phyloP scores from a whole-genome alignment of 108 stramenopile species.

The Hondaea fermentalgiana region DNA sequence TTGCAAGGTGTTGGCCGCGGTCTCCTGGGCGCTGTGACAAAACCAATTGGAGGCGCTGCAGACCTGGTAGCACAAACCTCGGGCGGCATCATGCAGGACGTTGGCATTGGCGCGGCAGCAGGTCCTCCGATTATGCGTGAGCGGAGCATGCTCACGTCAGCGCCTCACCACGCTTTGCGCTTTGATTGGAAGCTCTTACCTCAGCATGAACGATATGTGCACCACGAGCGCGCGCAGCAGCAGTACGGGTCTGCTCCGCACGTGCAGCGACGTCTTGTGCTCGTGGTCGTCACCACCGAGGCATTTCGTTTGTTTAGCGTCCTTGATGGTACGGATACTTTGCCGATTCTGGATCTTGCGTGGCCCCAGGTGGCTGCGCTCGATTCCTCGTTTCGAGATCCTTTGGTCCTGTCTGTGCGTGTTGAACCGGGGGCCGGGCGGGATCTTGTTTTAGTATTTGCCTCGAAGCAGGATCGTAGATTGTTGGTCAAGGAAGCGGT shows the following conservation, averaged over 20 bases:
- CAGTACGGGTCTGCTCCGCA: neutral
- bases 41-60: neutral
- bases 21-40: neutral
- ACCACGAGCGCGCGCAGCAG: neutral
- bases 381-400: neutral
- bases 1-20: neutral
- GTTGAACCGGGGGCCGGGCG: neutral
- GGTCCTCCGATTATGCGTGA: neutral
- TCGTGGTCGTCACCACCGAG: neutral
- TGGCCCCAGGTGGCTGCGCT: neutral
- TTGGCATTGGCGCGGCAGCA: neutral
- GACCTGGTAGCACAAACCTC: conserved; percentile 12
- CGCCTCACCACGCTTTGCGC: neutral
- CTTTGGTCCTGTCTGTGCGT: neutral
- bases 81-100: conserved; percentile 10
- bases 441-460: neutral
- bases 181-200: neutral
- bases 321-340: neutral
- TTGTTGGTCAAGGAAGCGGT: neutral
- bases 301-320: neutral
- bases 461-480: neutral
- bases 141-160: neutral
- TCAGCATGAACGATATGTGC: neutral
- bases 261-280: neutral
- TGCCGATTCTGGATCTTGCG: neutral